Conservation (phyloP, 177 flowering plant species). For the Vitis hybrid region DNA sequence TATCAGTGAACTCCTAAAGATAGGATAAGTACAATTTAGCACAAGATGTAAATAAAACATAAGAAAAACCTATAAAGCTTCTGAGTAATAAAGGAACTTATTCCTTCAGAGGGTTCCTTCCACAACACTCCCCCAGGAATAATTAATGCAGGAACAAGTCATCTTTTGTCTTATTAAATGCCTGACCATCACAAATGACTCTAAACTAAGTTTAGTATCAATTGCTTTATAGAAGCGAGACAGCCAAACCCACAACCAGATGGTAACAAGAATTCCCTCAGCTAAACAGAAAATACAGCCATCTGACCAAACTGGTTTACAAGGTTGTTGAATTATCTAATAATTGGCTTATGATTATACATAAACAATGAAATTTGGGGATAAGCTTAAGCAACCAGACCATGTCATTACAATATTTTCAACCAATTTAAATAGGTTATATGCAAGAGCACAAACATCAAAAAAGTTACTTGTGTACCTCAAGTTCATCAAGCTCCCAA, state of each 20-base stretch:
- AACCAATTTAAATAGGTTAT: not conserved
- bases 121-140: too few relatives aligned
- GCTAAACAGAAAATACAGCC: not conserved
- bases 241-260: not conserved
- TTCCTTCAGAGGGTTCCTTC: not conserved
- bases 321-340: not conserved
- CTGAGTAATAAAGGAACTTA: not conserved
- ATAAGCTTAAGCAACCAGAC: not conserved
- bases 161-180: not conserved
- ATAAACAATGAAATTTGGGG: not conserved
- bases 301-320: not conserved
- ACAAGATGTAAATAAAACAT: not conserved
- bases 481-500: slow-evolving; percentile 86
- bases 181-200: not conserved
- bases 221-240: not conserved
- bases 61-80: too few relatives aligned
- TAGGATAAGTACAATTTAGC: not conserved
- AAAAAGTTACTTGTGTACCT: slow-evolving; percentile 44
- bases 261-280: not conserved
- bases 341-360: not conserved
- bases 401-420: not conserved
- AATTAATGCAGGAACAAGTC: not conserved
- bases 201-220: not conserved
- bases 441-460: not conserved
- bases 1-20: slow-evolving; percentile 72